Evolutionary conservation across 2,329 filamentous ascomycete species (phyloP).

Genomic region (Fusarium redolens): DNA sequence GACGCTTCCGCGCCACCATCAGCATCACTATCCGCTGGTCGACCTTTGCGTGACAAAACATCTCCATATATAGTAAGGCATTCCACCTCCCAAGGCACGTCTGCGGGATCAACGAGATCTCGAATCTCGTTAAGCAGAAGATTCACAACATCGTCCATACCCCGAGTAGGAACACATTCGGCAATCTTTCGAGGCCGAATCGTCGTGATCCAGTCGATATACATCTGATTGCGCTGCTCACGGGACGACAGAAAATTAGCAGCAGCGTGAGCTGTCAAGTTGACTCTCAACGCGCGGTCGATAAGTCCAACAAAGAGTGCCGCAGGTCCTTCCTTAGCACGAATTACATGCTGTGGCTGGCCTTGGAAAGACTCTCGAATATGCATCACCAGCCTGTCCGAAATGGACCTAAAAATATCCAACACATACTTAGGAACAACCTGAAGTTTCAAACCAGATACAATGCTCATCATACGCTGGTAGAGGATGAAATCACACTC

Average conservation of each 20-base stretch:
- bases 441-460: conserved; percentile 88
- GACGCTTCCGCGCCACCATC: conserved; percentile 46
- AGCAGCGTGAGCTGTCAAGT: conserved; percentile 91
- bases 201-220: conserved; percentile 84
- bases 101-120: conserved; percentile 75
- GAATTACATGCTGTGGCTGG: conserved; percentile 85
- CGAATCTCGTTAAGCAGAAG: conserved; percentile 75
- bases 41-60: conserved; percentile 60
- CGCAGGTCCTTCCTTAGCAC: conserved; percentile 89
- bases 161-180: conserved; percentile 70
- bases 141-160: conserved; percentile 74
- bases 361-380: conserved; percentile 87
- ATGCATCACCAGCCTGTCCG: conserved; percentile 81
- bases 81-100: conserved; percentile 73
- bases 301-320: conserved; percentile 88
- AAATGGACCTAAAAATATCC: conserved; percentile 88
- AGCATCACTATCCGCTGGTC: conserved; percentile 46
- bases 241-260: conserved; percentile 92
- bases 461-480: conserved; percentile 94
- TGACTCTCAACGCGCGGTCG: conserved; percentile 89
- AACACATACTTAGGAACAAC: conserved; percentile 90
- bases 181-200: conserved; percentile 72
- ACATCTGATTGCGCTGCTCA: conserved; percentile 94
- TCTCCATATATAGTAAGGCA: conserved; percentile 71
- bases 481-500: conserved; percentile 97